Conservation (phyloP, 495 filamentous ascomycete genomes). For the Talaromyces adpressus region DNA sequence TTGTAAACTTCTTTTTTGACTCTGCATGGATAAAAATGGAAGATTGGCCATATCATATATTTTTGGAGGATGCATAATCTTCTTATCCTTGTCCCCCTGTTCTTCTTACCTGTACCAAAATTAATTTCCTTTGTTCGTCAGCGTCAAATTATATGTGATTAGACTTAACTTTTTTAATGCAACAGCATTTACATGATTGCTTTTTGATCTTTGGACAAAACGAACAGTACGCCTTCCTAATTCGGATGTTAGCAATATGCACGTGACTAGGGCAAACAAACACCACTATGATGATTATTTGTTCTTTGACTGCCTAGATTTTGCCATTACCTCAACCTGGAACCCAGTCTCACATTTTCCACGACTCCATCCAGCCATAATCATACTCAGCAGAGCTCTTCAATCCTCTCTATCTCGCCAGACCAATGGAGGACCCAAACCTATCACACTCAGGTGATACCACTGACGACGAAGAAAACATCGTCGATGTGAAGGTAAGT, state of each 20-base stretch:
- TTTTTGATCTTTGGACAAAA: not conserved
- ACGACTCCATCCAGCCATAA: not conserved
- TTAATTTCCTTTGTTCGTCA: constrained; percentile 10
- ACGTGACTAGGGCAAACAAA: not conserved
- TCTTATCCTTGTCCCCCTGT: not conserved
- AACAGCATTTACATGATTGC: not conserved
- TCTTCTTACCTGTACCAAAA: constrained; percentile 10
- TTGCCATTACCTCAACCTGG: not conserved
- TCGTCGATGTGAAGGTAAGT: not conserved
- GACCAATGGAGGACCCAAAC: not conserved
- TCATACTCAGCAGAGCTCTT: not conserved
- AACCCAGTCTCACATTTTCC: too few relatives aligned
- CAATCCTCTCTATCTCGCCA: not conserved
- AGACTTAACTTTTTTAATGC: constrained; percentile 3
- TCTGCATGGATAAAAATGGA: constrained; percentile 1
- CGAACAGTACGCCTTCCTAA: not conserved
- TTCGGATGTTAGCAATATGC: not conserved
- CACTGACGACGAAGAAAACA: not conserved
- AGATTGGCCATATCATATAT: not conserved
- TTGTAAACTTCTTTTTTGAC: constrained; percentile 46
- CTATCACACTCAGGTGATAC: not conserved
- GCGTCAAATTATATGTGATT: constrained; percentile 9
- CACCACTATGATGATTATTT: not conserved
- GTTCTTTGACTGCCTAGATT: not conserved
- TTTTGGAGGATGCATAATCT: not conserved